Evolutionary conservation across 2,329 filamentous ascomycete species (phyloP).

Genomic region (Diaporthe ampelina): DNA sequence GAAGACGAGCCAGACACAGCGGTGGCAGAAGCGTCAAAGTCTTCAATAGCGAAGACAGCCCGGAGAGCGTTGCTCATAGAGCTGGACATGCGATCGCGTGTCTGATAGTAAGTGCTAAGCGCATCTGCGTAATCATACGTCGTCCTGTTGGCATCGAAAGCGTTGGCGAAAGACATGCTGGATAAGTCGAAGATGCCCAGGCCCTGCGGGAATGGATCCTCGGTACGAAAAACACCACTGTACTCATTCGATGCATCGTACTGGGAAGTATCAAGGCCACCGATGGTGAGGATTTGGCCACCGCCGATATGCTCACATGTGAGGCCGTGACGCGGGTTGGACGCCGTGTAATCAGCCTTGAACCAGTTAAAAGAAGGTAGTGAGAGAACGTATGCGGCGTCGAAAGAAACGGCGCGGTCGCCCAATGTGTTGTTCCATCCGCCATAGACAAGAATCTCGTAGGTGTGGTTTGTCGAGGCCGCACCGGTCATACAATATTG

Average conservation of each 20-base stretch:
- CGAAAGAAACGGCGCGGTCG: conserved; percentile 40
- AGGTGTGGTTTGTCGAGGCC: conserved; percentile 44
- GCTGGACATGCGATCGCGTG: conserved; percentile 38
- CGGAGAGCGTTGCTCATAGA: conserved; percentile 23
- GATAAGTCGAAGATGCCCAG: conserved; percentile 45
- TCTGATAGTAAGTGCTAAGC: conserved; percentile 42
- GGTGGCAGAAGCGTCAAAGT: conserved; percentile 5
- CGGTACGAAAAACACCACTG: conserved; percentile 41
- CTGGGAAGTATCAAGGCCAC: conserved; percentile 47
- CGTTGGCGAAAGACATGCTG: conserved; percentile 40
- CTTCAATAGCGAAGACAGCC: conserved; percentile 24
- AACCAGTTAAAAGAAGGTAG: conserved; percentile 47
- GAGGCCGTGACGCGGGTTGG: conserved; percentile 43
- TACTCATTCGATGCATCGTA: conserved; percentile 30
- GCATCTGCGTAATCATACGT: conserved; percentile 36
- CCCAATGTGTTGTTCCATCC: conserved; percentile 45
- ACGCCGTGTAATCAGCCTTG: conserved; percentile 43
- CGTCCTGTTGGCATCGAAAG: conserved; percentile 36
- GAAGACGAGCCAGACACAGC: conserved; percentile 2
- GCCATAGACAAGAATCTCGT: conserved; percentile 46
- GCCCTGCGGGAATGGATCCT: conserved; percentile 42
- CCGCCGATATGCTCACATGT: conserved; percentile 50
- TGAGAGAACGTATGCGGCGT: conserved; percentile 45
- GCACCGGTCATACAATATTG: conserved; percentile 46
- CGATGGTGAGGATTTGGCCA: conserved; percentile 57